These are phyloP conservation scores for Paraconiothyrium brasiliense DNA, from an alignment of 2,329 filamentous ascomycete species.

Conservation along the genomic window DNA sequence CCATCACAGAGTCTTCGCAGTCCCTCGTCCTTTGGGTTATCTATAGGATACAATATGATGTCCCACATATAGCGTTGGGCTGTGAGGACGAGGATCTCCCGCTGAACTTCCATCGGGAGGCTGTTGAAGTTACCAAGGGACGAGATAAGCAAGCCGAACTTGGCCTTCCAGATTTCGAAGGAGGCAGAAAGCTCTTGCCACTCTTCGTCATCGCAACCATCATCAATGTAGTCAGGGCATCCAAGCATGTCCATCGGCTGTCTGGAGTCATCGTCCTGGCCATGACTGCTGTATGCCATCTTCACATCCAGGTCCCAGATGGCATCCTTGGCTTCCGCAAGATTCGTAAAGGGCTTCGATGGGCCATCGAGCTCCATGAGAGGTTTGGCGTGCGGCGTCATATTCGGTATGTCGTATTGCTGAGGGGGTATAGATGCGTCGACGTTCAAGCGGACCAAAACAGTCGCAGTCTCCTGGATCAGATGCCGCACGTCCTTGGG, in stretches of 20 bases:
- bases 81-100: not conserved
- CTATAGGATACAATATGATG: not conserved
- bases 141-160: not conserved
- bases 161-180: not conserved
- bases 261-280: not conserved
- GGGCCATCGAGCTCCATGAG: slow-evolving; percentile 16
- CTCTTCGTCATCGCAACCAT: not conserved
- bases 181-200: not conserved
- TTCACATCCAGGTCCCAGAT: not conserved
- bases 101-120: not conserved
- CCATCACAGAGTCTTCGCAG: not conserved
- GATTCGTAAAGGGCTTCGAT: not conserved
- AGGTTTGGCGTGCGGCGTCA: slow-evolving; percentile 16
- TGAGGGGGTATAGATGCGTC: slow-evolving; percentile 15
- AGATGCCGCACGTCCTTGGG: slow-evolving; percentile 8
- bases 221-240: not conserved
- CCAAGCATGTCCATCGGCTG: not conserved
- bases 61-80: not conserved
- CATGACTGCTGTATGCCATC: not conserved
- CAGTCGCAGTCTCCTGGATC: slow-evolving; percentile 21
- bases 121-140: not conserved
- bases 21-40: not conserved
- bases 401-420: slow-evolving; percentile 16
- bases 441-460: slow-evolving; percentile 19
- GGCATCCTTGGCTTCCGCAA: slow-evolving; percentile 1